A percentile compares a stretch with the other conserved stretches of the same genome.
These are phyloP conservation scores for Neckera pumila DNA, from an alignment of 225 moss, liverwort and hornwort genomes.

Conservation along the genomic window DNA sequence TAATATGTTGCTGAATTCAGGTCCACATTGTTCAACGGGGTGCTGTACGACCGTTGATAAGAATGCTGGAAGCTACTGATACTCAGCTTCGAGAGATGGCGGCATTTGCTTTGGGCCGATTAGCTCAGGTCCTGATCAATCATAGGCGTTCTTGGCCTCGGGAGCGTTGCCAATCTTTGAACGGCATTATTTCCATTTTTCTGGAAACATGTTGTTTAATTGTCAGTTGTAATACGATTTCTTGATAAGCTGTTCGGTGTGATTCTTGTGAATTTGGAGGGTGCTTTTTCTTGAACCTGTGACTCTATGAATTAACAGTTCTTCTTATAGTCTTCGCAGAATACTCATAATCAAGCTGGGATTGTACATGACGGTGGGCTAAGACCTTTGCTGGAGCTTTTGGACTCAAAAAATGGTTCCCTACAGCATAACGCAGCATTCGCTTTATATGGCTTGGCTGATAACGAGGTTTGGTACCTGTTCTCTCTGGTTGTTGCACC, in stretches of 20 bases:
- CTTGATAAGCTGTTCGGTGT: background rate
- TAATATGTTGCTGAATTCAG: constrained; percentile 17
- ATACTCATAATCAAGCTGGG: constrained; percentile 99
- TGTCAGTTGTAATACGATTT: background rate
- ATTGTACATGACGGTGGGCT: constrained; percentile 99
- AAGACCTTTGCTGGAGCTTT: constrained; percentile 87
- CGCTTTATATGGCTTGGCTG: constrained; percentile 93
- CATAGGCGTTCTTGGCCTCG: background rate
- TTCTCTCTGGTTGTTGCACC: background rate
- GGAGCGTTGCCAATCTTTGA: background rate
- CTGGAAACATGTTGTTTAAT: background rate
- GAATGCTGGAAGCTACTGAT: constrained; percentile 97
- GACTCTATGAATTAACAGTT: constrained; percentile 47
- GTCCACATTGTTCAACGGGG: constrained; percentile 98
- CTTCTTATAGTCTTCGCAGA: constrained; percentile 97
- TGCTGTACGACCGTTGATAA: constrained; percentile 87
- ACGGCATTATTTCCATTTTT: background rate
- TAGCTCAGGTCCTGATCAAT: constrained; percentile 92
- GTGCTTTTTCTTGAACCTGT: background rate
- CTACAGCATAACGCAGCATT: constrained; percentile 97
- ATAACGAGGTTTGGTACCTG: constrained; percentile 65
- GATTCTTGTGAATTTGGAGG: background rate
- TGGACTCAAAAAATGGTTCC: constrained; percentile 95
- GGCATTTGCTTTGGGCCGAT: constrained; percentile 93
- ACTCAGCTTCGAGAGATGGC: constrained; percentile 99